These are phyloP conservation scores for Psidium guajava DNA, from an alignment of 345 rosid species.

Conservation along the genomic window DNA sequence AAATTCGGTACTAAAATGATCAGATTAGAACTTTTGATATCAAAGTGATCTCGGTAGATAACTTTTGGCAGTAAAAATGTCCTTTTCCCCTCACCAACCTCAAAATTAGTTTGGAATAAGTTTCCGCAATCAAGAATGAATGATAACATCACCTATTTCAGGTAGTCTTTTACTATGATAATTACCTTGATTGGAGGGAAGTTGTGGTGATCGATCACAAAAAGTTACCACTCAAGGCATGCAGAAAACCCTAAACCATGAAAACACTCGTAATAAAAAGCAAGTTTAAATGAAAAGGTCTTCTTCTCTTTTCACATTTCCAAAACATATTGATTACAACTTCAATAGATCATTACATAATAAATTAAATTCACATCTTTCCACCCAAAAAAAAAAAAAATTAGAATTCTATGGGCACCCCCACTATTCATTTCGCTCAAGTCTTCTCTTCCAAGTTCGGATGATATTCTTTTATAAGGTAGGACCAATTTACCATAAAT, in stretches of 20 bases:
- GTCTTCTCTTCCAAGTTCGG: not conserved
- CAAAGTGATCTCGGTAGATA: too few species aligned
- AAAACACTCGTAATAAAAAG: not conserved
- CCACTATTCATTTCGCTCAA: not conserved
- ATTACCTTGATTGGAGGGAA: not conserved
- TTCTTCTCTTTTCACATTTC: not conserved
- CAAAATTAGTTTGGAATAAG: not conserved
- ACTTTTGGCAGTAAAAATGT: too few species aligned
- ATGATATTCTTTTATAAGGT: not conserved
- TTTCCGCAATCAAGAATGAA: not conserved
- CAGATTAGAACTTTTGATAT: too few species aligned
- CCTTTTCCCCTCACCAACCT: too few species aligned
- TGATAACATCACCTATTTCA: not conserved
- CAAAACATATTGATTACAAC: not conserved
- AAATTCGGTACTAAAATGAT: too few species aligned
- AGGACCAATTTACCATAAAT: not conserved
- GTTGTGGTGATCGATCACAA: not conserved
- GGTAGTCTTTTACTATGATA: not conserved
- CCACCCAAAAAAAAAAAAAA: not conserved
- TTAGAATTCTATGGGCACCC: not conserved
- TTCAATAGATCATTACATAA: not conserved
- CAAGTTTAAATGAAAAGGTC: not conserved
- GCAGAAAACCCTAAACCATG: not conserved
- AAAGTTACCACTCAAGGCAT: not conserved
- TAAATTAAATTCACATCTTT: not conserved